Base-by-base conservation (phyloP, 805 yeast species). In the Candida peoriensis region DNA sequence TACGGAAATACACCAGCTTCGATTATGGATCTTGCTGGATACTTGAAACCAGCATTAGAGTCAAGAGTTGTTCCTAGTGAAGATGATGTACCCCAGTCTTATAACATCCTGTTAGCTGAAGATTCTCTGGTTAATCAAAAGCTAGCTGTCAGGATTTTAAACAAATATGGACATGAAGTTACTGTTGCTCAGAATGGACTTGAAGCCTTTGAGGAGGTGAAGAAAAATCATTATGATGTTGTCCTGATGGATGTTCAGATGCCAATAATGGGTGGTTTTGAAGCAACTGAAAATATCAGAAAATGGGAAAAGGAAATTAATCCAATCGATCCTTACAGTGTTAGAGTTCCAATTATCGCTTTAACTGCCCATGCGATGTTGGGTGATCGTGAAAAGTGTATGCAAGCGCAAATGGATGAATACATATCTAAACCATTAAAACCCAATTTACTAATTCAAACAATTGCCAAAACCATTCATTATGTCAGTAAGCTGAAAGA, bases 241-340 rank as follows among this genome's bases (percentile, higher is more conserved):
- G 82, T 86, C n/a, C 70, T 86, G 47, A 86, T 86, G 95, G 95
- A 86, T 63, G 95, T 86, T 31, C 95, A 86, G 58, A 86, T 86
- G 95, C 95, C 95, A 7, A 85, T 84, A 8, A 87, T 86, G 90
- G 95, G 95, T 20, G 95, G 95, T 0, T 86, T 86, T 57, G 95
- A 86, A 54, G 94, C 95, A 3, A 85, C 95, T 2, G 85, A 81
- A 32, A 76, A 78, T 57, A 86, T 86, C 36, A 67, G 95, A 46
- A 88, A 81, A 53, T 85, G 94, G 93, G 95, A 86, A 60, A 76
- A 72, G 63, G 82, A 79, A 59, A 70, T 78, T 20, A 78, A 80
- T 44, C 87, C 89, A 27, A 74, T 76, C n/a, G 81, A 78, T 54
- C 72, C 79, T 7, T 71, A 78, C 37, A 70, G 83, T 20, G 77